Evolutionary conservation across 2,329 filamentous ascomycete genomes (phyloP).

Genomic region (Phoma sp.): DNA sequence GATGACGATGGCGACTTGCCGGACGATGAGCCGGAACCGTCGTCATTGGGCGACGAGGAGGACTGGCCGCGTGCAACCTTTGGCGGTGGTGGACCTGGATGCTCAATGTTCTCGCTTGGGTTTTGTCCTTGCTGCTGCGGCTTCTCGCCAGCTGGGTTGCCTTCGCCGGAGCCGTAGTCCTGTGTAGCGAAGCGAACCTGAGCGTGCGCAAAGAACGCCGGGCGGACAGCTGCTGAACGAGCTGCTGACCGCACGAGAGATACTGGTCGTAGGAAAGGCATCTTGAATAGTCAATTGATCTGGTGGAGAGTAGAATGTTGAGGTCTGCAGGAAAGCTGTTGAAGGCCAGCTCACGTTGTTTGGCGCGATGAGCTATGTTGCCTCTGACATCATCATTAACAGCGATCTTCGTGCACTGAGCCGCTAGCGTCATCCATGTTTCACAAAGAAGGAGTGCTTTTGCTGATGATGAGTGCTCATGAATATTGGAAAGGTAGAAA

Average conservation of each 20-base stretch:
- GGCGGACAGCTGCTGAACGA: constrained; percentile 29
- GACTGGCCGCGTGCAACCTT: constrained; percentile 47
- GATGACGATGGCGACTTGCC: constrained; percentile 18
- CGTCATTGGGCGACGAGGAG: constrained; percentile 38
- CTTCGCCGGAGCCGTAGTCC: constrained; percentile 53
- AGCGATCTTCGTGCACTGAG: constrained; percentile 1
- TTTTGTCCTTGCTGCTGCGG: constrained; percentile 51
- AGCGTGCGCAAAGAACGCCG: constrained; percentile 34
- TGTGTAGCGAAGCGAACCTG: constrained; percentile 44
- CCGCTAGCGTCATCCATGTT: constrained; percentile 9
- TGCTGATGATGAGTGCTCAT: constrained; percentile 1
- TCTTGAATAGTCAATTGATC: constrained; percentile 18
- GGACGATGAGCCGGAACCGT: constrained; percentile 17
- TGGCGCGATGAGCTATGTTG: not conserved
- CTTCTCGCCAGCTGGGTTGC: constrained; percentile 52
- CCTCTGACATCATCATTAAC: constrained; percentile 13
- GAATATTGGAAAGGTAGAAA: not conserved
- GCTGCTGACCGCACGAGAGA: constrained; percentile 39
- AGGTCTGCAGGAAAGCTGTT: not conserved
- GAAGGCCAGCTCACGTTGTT: not conserved
- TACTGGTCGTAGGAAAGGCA: constrained; percentile 41
- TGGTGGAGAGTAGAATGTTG: not conserved
- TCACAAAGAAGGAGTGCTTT: not conserved
- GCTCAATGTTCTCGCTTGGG: constrained; percentile 49
- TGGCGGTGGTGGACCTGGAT: constrained; percentile 53